Evolutionary conservation across 257 asterid species (phyloP).

Genomic region (Fraxinus anomala): DNA sequence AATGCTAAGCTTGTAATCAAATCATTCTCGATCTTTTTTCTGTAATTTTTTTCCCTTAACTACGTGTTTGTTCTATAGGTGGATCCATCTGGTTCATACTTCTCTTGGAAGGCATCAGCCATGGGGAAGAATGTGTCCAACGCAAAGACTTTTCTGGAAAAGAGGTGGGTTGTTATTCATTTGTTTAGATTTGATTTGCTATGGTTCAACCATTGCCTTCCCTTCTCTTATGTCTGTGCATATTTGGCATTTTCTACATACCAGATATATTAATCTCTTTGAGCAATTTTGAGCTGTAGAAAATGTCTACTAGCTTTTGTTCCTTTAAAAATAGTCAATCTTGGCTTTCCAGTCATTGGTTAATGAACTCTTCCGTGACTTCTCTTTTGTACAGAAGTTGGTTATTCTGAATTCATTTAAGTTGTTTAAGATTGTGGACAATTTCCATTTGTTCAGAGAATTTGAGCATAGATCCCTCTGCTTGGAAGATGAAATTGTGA

Average conservation of each 20-base stretch:
- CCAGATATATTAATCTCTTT: neutral
- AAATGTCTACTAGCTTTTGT: neutral
- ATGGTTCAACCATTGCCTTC: neutral
- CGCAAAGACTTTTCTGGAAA: conserved; percentile 96
- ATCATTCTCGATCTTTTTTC: neutral
- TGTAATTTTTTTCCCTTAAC: neutral
- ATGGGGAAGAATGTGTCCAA: conserved; percentile 99
- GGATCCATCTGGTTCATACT: conserved; percentile 99
- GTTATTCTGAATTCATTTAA: neutral
- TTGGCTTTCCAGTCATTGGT: neutral
- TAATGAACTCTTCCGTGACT: neutral
- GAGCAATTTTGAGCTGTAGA: neutral
- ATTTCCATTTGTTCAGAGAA: neutral
- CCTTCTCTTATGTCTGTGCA: neutral
- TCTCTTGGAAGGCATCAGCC: conserved; percentile 99
- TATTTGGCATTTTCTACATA: neutral
- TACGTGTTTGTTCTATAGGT: conserved; percentile 48
- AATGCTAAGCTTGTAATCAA: neutral
- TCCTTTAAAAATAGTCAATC: neutral
- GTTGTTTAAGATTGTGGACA: neutral
- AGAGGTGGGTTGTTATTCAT: conserved; percentile 52
- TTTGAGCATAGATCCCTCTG: neutral
- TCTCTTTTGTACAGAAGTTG: neutral
- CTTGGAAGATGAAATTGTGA: neutral
- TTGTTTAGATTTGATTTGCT: neutral